phyloP scores from a whole-genome alignment of 2,329 filamentous ascomycete species.

The Pezicula rhizophila region DNA sequence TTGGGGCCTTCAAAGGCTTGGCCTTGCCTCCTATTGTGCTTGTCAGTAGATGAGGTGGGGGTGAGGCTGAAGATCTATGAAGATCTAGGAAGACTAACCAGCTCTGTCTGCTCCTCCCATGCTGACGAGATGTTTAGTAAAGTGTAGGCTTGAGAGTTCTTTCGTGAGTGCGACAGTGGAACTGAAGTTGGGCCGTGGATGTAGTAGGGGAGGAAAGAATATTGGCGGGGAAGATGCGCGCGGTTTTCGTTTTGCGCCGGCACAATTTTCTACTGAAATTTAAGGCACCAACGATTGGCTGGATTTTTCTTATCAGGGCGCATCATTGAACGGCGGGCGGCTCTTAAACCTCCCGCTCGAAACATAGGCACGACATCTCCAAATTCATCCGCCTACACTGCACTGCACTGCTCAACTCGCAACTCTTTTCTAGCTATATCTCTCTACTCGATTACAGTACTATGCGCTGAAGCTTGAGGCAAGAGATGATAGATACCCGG shows the following conservation, averaged over 20 bases:
- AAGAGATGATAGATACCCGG: constrained; percentile 30
- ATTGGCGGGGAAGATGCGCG: neutral
- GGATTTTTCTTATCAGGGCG: no score
- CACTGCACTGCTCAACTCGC: no score
- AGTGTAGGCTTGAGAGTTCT: neutral
- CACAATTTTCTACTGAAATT: neutral
- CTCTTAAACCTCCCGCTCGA: no score
- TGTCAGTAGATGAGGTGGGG: constrained; percentile 10
- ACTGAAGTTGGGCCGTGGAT: neutral
- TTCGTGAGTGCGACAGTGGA: neutral
- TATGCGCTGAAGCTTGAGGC: constrained; percentile 26
- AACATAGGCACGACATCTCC: no score
- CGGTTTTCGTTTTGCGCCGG: neutral
- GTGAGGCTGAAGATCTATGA: constrained; percentile 3
- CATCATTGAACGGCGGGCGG: no score
- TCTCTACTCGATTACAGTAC: neutral
- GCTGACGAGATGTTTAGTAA: constrained; percentile 18
- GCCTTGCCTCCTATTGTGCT: constrained; percentile 63
- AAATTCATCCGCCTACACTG: no score
- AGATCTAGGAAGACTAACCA: constrained; percentile 37
- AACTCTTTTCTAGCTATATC: neutral
- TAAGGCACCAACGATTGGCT: neutral
- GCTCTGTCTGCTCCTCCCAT: constrained; percentile 66
- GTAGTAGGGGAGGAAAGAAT: neutral
- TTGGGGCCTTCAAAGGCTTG: constrained; percentile 81